phyloP scores from a whole-genome alignment of 2,329 filamentous ascomycete genomes.

The Metarhizium album region DNA sequence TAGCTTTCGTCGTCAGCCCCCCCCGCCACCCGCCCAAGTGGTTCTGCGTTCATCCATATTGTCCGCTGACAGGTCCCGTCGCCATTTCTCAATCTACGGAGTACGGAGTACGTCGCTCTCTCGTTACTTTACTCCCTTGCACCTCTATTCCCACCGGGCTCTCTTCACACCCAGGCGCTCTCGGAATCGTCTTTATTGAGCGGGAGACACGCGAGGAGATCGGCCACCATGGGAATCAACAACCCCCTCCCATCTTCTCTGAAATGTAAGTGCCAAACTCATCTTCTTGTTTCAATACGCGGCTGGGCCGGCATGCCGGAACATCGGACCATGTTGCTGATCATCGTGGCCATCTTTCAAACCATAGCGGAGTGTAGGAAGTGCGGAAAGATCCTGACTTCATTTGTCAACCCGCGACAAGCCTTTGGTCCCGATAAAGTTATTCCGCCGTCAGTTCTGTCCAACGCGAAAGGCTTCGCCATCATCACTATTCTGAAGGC shows the following conservation, averaged over 20 bases:
- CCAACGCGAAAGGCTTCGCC: slow-evolving; percentile 83
- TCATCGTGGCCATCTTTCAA: slow-evolving; percentile 7
- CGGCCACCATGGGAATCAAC: slow-evolving; percentile 46
- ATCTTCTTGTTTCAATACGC: not conserved
- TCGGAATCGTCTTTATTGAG: not conserved
- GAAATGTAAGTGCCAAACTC: slow-evolving; percentile 46
- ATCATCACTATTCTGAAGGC: slow-evolving; percentile 81
- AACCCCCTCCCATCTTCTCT: slow-evolving; percentile 57
- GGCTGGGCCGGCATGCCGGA: not conserved
- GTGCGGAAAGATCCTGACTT: slow-evolving; percentile 87
- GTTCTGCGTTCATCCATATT: not conserved
- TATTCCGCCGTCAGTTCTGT: slow-evolving; percentile 82
- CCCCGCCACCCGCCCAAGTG: not conserved
- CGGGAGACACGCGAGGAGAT: not conserved
- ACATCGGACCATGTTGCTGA: not conserved
- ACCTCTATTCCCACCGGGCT: not conserved
- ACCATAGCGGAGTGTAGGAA: slow-evolving; percentile 87
- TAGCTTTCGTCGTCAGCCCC: not conserved
- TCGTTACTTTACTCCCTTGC: not conserved
- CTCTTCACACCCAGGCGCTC: slow-evolving; percentile 1
- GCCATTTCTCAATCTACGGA: not conserved
- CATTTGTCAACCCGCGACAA: slow-evolving; percentile 89
- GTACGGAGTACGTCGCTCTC: not conserved
- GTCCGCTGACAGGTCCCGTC: not conserved
- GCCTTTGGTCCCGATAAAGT: slow-evolving; percentile 94